Evolutionary conservation across 1,284 basidiomycete species (phyloP).

Genomic region (Coniferiporia sulphurascens): DNA sequence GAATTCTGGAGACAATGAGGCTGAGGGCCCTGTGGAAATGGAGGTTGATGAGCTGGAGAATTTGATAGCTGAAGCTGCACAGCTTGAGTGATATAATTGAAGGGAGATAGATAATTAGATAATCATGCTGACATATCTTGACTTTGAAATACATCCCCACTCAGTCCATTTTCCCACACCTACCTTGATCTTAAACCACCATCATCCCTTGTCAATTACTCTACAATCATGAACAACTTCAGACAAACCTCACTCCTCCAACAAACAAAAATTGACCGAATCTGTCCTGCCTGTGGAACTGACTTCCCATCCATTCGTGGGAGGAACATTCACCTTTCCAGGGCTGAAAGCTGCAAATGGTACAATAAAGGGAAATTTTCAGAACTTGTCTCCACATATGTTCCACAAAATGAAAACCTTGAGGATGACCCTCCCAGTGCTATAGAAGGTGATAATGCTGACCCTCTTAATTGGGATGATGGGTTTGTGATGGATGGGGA

Average conservation of each 20-base stretch:
- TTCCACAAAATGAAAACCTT: not conserved
- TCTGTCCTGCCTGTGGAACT: constrained; percentile 5
- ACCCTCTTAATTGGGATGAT: not conserved
- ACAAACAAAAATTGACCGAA: not conserved
- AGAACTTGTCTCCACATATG: not conserved
- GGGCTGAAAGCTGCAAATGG: constrained; percentile 6
- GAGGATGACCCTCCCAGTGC: not conserved
- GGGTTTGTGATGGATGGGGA: not conserved
- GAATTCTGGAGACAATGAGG: not conserved
- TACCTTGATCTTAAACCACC: not conserved
- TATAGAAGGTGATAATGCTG: not conserved
- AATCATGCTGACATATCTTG: not conserved
- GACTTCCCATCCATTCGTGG: constrained; percentile 1
- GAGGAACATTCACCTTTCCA: constrained; percentile 1
- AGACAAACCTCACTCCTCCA: not conserved
- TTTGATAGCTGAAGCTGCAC: not conserved
- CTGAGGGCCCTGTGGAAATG: not conserved
- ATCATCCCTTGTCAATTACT: not conserved
- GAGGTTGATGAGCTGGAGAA: not conserved
- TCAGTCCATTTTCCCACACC: not conserved
- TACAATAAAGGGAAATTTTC: constrained; percentile 8
- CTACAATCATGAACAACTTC: not conserved
- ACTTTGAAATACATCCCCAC: not conserved
- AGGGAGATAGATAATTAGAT: not conserved
- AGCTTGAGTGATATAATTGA: not conserved